These are phyloP conservation scores for Candida boidinii DNA, from an alignment of 805 yeast genomes.

Conservation along the genomic window DNA sequence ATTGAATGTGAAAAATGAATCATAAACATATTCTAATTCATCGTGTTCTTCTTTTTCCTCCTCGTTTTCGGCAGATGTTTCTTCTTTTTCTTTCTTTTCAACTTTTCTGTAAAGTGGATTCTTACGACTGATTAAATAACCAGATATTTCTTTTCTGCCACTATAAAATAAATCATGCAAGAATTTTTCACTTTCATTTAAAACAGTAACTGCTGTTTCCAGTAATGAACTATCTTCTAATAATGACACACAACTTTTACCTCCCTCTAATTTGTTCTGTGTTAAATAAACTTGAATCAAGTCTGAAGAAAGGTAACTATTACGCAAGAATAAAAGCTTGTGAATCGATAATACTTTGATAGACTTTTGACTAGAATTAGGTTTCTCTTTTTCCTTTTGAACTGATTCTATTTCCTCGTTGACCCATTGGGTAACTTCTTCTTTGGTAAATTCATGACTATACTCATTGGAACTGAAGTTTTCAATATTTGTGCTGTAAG, in stretches of 20 bases:
- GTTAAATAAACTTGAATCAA: constrained; percentile 54
- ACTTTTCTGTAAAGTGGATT: constrained; percentile 44
- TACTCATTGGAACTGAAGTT: neutral
- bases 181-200: constrained; percentile 38
- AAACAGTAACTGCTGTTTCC: constrained; percentile 27
- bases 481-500: constrained; percentile 30
- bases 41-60: constrained; percentile 3
- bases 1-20: constrained; percentile 47
- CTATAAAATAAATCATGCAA: constrained; percentile 29
- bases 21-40: constrained; percentile 31
- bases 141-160: constrained; percentile 31
- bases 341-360: constrained; percentile 52
- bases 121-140: constrained; percentile 55
- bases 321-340: constrained; percentile 57
- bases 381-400: constrained; percentile 20
- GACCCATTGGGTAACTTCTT: constrained; percentile 32
- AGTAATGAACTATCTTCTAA: constrained; percentile 20
- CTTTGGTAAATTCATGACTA: constrained; percentile 19
- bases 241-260: constrained; percentile 24
- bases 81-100: constrained; percentile 32
- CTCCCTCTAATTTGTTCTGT: constrained; percentile 33
- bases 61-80: constrained; percentile 19
- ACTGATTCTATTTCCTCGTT: too few relatives aligned
- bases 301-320: constrained; percentile 73
- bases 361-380: constrained; percentile 22